These are phyloP conservation scores for Pelargonium nanum DNA, from an alignment of 345 rosid species.

Conservation along the genomic window DNA sequence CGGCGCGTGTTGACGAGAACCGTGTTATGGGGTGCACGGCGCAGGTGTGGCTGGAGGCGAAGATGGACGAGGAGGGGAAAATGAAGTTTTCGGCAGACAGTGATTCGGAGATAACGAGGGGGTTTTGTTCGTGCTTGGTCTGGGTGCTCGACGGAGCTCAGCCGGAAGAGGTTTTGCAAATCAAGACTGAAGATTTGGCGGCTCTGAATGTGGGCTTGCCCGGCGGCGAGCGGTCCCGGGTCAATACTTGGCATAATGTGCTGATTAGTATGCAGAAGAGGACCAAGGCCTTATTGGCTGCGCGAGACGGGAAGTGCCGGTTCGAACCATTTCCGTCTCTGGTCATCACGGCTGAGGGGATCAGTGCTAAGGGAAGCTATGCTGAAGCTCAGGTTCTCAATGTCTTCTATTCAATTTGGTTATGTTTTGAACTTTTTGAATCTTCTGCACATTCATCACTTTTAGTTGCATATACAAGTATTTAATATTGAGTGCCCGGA, in stretches of 20 bases:
- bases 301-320: slow-evolving; percentile 43
- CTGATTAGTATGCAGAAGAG: slow-evolving; percentile 83
- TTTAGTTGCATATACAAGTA: too few species aligned
- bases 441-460: too few species aligned
- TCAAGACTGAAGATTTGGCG: slow-evolving; percentile 64
- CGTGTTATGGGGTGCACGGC: slow-evolving; percentile 96
- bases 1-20: slow-evolving; percentile 52
- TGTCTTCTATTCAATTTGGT: not conserved
- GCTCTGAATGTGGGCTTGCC: slow-evolving; percentile 53
- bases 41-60: slow-evolving; percentile 78
- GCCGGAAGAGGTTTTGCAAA: slow-evolving; percentile 64
- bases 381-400: slow-evolving; percentile 78
- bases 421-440: not conserved
- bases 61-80: slow-evolving; percentile 46
- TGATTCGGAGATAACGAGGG: slow-evolving; percentile 75
- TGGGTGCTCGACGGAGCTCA: slow-evolving; percentile 52
- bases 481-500: too few species aligned
- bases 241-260: slow-evolving; percentile 92
- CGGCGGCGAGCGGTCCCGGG: slow-evolving; percentile 61
- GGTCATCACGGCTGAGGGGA: slow-evolving; percentile 42
- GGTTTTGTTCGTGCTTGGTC: slow-evolving; percentile 69
- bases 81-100: slow-evolving; percentile 76
- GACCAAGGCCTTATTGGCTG: slow-evolving; percentile 52
- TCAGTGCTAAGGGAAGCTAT: slow-evolving; percentile 74
- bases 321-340: slow-evolving; percentile 81